These are phyloP conservation scores for Nasturtium officinale DNA, from an alignment of 345 rosid genomes.

Conservation along the genomic window DNA sequence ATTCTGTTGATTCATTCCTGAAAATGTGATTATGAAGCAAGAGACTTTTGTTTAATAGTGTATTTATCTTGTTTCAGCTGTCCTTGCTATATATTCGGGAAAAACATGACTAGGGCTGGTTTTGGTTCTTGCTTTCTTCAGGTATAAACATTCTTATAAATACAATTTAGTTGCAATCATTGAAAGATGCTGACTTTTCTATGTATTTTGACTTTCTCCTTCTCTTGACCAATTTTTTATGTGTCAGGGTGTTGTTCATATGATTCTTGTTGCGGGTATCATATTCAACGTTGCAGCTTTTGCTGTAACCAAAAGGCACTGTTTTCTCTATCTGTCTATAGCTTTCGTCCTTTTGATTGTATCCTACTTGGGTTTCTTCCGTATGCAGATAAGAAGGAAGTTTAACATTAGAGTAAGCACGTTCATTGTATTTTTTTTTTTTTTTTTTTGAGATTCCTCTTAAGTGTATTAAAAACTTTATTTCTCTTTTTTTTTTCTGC, in stretches of 20 bases:
- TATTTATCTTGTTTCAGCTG: constrained; percentile 58
- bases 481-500: not conserved
- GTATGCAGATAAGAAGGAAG: constrained; percentile 64
- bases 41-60: constrained; percentile 11
- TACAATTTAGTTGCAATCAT: constrained; percentile 7
- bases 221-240: constrained; percentile 27
- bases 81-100: constrained; percentile 91
- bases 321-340: constrained; percentile 68
- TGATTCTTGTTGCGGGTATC: constrained; percentile 50
- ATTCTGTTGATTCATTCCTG: constrained; percentile 11
- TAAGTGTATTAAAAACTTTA: not conserved
- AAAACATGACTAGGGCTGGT: constrained; percentile 84
- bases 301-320: constrained; percentile 58
- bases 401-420: constrained; percentile 80
- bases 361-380: constrained; percentile 72
- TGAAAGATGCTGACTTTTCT: constrained; percentile 14
- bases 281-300: constrained; percentile 58
- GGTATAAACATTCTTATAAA: constrained; percentile 41
- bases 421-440: not conserved
- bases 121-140: constrained; percentile 82
- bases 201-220: constrained; percentile 22
- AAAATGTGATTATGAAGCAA: constrained; percentile 23
- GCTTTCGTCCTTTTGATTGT: constrained; percentile 56
- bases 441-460: too few species aligned
- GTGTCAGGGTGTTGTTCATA: constrained; percentile 65